Base-by-base conservation (phyloP, 331 rosid genomes). In the Phaseolus coccineus region DNA sequence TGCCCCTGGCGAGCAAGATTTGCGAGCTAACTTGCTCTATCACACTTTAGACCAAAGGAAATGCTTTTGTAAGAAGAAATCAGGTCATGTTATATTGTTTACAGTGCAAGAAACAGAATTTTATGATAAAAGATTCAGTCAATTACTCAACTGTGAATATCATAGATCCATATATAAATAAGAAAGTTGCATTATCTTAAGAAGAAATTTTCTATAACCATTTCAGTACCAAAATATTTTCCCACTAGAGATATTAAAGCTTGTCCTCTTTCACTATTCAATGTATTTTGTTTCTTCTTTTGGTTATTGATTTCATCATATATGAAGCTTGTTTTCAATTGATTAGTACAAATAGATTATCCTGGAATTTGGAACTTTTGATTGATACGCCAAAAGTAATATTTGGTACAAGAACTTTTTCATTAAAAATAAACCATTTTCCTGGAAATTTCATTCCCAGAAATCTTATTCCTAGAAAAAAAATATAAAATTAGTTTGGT, bases 221-320 rank as follows among this genome's bases (percentile, higher is more conserved):
- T 15, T 9, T 66, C 27, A 14, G 40, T 35, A 19, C 14, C 62
- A 31, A 62, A 35, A 52, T 4, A 77, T 15, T 52, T 5, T 31
- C 12, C 74, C 46, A 64, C 48, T 7, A 58, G 61, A 47, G 40
- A 79, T 46, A 58, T 70, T 46, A 22, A 46, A 40, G n/a, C 50
- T 15, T 37, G 8, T 46, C 19, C 76, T 6, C 71, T 28, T 30
- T 51, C 12, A 53, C 14, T 22, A 46, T 50, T 51, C 13, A 5
- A 4, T 37, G 19, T 33, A 47, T 57, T 46, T 11, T 46, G 8
- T 58, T 71, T 76, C 42, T 39, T 76, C 58, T 62, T 68, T 62
- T 78, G 58, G 8, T 68, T 4, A 35, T 46, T 47, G 46, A 76
- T 48, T 47, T 76, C 37, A 68, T 25, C 8, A 27, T 37, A 33